Base-by-base conservation (phyloP, 2,329 filamentous ascomycete species). In the Colletotrichum sp. region DNA sequence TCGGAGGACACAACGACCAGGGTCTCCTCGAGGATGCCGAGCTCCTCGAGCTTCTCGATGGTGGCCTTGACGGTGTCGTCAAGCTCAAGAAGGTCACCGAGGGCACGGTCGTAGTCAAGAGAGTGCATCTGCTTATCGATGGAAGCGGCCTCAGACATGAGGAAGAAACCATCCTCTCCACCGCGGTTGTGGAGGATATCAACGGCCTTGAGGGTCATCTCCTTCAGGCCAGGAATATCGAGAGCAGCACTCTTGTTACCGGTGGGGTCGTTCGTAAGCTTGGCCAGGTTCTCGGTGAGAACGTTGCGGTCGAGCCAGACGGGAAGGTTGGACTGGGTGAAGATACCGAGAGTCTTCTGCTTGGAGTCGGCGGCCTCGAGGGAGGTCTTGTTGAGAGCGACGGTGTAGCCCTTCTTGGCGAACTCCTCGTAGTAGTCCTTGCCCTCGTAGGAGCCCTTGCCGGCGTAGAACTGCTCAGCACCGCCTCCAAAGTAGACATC, bases 91-190 rank as follows among this genome's bases (percentile, higher is more conserved):
- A 98, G 91, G 80, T 98, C 95, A 71, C 94, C 95, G 0, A 98
- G 91, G 1, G 95, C 94, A 70, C 95, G 94, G 85, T 97, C 94
- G 83, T 97, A 97, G 86, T 97, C 95, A 25, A 97, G 90, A 3
- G 88, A 84, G 86, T 98, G 95, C 95, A 98, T 97, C 89, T 95
- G 93, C 89, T 98, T 98, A 86, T 97, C 95, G 79, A 98, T 94
- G 3, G 92, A 95, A 19, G 95, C 95, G 30, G 93, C 95, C 84
- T 98, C 95, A 15, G 93, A 92, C 95, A 98, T 97, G 81, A 98
- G 89, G 89, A 97, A 95, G 90, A 94, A 98, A 8, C 95, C 95
- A 75, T 94, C 90, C 74, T 93, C 89, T 39, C 90, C 90, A 32
- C 92, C 91, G 74, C 91, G 89, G 52, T 88, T 88, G 83, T 93